Evolutionary conservation across 2,329 filamentous ascomycete species (phyloP), one percentile per base, ranked within the genome.

Genomic region (Apiospora saccharicola): DNA sequence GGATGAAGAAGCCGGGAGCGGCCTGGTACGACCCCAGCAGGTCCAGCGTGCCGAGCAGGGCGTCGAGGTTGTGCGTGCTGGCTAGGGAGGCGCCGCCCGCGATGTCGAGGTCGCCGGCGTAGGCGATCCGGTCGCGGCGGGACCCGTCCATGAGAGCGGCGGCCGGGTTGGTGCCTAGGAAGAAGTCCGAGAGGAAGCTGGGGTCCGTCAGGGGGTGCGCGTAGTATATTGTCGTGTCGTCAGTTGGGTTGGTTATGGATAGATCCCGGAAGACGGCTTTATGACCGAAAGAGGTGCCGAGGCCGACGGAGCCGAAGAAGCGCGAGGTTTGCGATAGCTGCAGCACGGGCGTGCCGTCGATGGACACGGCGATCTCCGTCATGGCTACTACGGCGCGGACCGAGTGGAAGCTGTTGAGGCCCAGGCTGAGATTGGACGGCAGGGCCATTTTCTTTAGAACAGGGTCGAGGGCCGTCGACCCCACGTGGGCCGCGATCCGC

Each of bases 61-160:
- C 79, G 6, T 76, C 69, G 14, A 73, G 71, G 44, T 76, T 78
- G 69, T 77, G 73, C 1, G 80, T 82, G 72, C 79, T 80, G 4
- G 74, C 76, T 6, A 81, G 71, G 3, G 79, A 73, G 8, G 78
- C 74, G 19, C 57, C 75, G 10, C 76, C 69, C 0, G 79, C 76
- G 68, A 81, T 73, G 64, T 82, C 80, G 22, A 82, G 75, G 71
- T 82, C 80, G 14, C 80, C 80, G 0, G 77, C 72, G 69, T 81
- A 81, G 3, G 80, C 76, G 69, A 81, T 81, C 22, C 80, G 76
- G 73, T 81, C 80, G 5, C 81, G 76, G 6, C 80, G 77, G 1
- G 82, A 82, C 37, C 81, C 82, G 73, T 83, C 82, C 3, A 83
- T 81, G 19, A 79, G 77, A 37, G 76, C 78, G 14, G 77, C 74